Percentiles rank a stretch among this genome's conserved stretches.
These are phyloP conservation scores for Cordia subcordata DNA, from an alignment of 257 asterid species.

Conservation along the genomic window DNA sequence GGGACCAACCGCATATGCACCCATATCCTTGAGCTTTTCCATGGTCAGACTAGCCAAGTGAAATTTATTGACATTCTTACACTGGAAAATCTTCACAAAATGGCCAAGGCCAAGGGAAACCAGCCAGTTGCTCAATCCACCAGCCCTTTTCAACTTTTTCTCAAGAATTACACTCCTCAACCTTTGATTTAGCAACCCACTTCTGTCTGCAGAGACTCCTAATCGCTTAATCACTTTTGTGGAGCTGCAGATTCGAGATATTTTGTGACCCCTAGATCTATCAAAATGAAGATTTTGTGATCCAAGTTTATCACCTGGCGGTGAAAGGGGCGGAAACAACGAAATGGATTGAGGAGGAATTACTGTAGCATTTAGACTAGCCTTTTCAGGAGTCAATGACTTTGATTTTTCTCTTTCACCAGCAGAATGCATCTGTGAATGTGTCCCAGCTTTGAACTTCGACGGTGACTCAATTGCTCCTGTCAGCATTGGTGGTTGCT, in stretches of 20 bases:
- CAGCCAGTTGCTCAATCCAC: constrained; percentile 89
- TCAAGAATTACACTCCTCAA: constrained; percentile 58
- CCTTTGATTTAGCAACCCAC: constrained; percentile 36
- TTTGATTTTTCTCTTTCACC: constrained; percentile 36
- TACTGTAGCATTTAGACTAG: constrained; percentile 15
- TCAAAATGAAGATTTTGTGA: constrained; percentile 30
- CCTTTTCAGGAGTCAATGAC: constrained; percentile 31
- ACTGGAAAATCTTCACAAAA: constrained; percentile 55
- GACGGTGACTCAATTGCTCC: constrained; percentile 19
- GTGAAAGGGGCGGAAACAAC: constrained; percentile 23
- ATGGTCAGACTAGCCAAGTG: constrained; percentile 75
- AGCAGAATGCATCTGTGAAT: constrained; percentile 25
- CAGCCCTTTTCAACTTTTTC: constrained; percentile 61
- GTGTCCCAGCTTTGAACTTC: constrained; percentile 19
- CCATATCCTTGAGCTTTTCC: constrained; percentile 90
- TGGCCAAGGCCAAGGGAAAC: constrained; percentile 65
- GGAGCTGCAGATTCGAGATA: constrained; percentile 16
- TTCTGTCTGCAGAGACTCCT: constrained; percentile 32
- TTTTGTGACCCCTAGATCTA: constrained; percentile 20
- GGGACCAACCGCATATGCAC: constrained; percentile 78
- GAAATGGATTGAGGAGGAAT: constrained; percentile 33
- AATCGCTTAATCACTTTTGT: constrained; percentile 25
- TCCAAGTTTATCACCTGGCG: constrained; percentile 18
- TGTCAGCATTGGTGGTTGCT: constrained; percentile 30
- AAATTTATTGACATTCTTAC: constrained; percentile 47